phyloP scores from a whole-genome alignment of 768 basidiomycete species.

The Boletus speciosus region DNA sequence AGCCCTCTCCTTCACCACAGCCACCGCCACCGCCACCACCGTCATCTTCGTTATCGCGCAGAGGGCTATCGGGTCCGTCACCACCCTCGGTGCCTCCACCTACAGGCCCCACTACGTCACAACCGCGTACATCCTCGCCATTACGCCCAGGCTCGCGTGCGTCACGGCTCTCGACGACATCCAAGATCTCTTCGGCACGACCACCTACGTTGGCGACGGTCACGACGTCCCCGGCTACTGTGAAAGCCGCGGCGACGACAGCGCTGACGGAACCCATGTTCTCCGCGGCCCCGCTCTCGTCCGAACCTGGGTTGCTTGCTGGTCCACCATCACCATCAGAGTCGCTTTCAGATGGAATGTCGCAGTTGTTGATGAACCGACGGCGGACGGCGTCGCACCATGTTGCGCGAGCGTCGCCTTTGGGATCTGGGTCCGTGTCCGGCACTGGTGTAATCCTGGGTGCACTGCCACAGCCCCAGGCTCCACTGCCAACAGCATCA shows the following conservation, averaged over 20 bases:
- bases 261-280: conserved; percentile 58
- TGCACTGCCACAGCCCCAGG: conserved; percentile 7
- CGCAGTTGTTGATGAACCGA: conserved; percentile 42
- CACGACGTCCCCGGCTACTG: conserved; percentile 37
- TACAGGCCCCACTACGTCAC: conserved; percentile 34
- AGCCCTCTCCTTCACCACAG: conserved; percentile 26
- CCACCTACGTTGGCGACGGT: conserved; percentile 56
- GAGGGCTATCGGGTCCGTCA: not conserved
- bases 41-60: conserved; percentile 1
- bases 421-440: conserved; percentile 25
- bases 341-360: conserved; percentile 60
- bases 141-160: conserved; percentile 71
- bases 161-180: conserved; percentile 65
- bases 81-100: conserved; percentile 18
- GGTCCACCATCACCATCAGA: conserved; percentile 59
- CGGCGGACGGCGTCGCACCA: conserved; percentile 62
- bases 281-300: conserved; percentile 41
- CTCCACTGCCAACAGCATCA: conserved; percentile 40
- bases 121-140: conserved; percentile 45
- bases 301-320: conserved; percentile 26
- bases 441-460: not conserved
- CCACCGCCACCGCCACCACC: conserved; percentile 34
- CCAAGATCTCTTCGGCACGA: conserved; percentile 62
- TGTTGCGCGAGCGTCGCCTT: conserved; percentile 47
- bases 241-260: conserved; percentile 66